phyloP scores from a whole-genome alignment of 345 rosid species.

The Eutrema yunnanense region DNA sequence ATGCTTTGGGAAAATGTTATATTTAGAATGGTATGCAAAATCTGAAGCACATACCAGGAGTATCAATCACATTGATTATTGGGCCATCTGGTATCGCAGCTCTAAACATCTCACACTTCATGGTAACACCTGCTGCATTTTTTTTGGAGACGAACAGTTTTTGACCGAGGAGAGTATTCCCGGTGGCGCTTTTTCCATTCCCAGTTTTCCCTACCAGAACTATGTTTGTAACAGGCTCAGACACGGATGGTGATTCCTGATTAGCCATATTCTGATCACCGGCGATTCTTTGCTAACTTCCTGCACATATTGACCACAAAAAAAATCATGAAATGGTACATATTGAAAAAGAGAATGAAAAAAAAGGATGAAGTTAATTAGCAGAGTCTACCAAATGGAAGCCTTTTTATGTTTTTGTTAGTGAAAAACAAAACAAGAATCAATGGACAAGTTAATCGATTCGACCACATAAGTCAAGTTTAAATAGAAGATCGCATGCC shows the following conservation, averaged over 20 bases:
- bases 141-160: slow-evolving; percentile 52
- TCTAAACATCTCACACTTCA: background rate
- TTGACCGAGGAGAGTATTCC: slow-evolving; percentile 59
- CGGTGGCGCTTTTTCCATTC: slow-evolving; percentile 77
- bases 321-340: background rate
- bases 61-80: background rate
- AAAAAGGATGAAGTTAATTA: background rate
- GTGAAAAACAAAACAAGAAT: background rate
- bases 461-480: background rate
- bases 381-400: background rate
- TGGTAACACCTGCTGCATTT: slow-evolving; percentile 27
- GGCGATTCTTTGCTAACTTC: background rate
- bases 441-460: background rate
- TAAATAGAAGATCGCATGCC: background rate
- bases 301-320: background rate
- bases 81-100: background rate
- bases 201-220: slow-evolving; percentile 78
- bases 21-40: no score
- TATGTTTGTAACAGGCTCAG: slow-evolving; percentile 31
- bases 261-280: background rate
- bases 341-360: background rate
- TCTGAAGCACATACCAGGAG: background rate
- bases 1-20: no score
- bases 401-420: background rate
- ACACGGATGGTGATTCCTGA: background rate